Percentiles rank a stretch among this genome's conserved stretches.
Conservation (phyloP, 202 grass and related monocot species). For the Panicum virgatum region DNA sequence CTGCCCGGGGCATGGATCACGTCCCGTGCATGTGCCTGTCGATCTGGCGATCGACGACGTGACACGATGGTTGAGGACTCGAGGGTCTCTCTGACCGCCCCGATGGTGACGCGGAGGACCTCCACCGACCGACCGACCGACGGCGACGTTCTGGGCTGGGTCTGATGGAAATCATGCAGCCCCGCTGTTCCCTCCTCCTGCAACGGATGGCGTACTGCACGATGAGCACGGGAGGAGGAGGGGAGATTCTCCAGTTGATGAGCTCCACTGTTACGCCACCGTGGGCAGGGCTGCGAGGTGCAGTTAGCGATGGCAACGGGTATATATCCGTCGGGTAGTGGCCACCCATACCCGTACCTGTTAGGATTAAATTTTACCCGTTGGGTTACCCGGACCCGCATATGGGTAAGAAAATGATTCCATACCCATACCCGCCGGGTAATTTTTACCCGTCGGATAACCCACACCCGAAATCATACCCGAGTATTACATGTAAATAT, state of each 20-base stretch:
- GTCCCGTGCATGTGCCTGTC: background rate
- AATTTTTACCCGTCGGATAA: too few relatives aligned
- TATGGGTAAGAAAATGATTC: too few relatives aligned
- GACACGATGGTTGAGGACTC: background rate
- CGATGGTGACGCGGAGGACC: conserved; percentile 19
- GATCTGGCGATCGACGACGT: conserved; percentile 29
- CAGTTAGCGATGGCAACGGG: too few relatives aligned
- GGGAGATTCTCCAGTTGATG: background rate
- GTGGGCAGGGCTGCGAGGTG: background rate
- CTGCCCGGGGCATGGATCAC: background rate
- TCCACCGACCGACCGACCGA: too few relatives aligned
- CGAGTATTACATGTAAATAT: too few relatives aligned
- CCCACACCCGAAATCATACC: too few relatives aligned
- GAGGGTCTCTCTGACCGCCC: background rate
- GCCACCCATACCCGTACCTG: too few relatives aligned
- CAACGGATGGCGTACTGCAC: background rate
- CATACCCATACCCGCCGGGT: too few relatives aligned
- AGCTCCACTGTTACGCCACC: conserved; percentile 7
- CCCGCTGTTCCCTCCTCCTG: background rate
- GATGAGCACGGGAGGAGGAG: too few relatives aligned
- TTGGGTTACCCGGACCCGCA: too few relatives aligned
- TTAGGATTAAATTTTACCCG: too few relatives aligned
- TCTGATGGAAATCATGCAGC: background rate
- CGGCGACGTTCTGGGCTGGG: conserved; percentile 9
- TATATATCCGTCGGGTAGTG: too few relatives aligned